Percentiles rank a stretch among this genome's conserved stretches.
phyloP scores from a whole-genome alignment of 139 green algal species.

The Chlorella sp. region DNA sequence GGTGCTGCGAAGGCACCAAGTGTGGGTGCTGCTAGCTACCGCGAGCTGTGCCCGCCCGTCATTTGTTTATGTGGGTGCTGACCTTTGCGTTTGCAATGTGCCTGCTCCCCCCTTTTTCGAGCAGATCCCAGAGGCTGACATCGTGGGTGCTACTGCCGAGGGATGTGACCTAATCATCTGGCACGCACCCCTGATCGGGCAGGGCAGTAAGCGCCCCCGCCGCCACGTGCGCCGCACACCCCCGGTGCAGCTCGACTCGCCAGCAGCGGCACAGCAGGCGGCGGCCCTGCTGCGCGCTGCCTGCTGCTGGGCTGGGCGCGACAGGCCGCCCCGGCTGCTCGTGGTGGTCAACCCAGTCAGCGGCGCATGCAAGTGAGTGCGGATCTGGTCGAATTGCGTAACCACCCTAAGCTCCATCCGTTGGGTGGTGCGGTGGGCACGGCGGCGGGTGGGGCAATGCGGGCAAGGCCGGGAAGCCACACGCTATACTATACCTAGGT shows the following conservation, averaged over 20 bases:
- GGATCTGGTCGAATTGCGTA: too few species aligned
- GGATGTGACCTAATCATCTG: constrained; percentile 14
- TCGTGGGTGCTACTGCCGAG: neutral
- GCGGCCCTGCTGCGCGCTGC: neutral
- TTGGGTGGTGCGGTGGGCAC: neutral
- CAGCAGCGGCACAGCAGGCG: neutral
- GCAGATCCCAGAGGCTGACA: constrained; percentile 12
- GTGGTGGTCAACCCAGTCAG: constrained; percentile 75
- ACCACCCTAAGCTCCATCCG: too few species aligned
- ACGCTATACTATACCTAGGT: too few species aligned
- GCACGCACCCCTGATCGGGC: neutral
- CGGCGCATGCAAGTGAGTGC: constrained; percentile 61
- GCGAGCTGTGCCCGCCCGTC: too few species aligned
- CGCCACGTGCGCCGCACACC: constrained; percentile 20
- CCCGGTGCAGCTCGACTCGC: neutral
- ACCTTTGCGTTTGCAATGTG: neutral
- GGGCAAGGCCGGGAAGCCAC: too few species aligned
- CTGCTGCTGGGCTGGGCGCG: constrained; percentile 38
- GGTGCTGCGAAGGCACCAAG: too few species aligned
- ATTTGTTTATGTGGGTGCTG: neutral
- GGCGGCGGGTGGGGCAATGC: neutral
- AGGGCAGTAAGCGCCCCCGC: neutral
- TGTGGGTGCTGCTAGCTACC: neutral
- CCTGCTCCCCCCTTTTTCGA: neutral
- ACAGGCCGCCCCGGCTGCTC: constrained; percentile 44